phyloP scores from a whole-genome alignment of 768 basidiomycete species.

The Panus rudis region DNA sequence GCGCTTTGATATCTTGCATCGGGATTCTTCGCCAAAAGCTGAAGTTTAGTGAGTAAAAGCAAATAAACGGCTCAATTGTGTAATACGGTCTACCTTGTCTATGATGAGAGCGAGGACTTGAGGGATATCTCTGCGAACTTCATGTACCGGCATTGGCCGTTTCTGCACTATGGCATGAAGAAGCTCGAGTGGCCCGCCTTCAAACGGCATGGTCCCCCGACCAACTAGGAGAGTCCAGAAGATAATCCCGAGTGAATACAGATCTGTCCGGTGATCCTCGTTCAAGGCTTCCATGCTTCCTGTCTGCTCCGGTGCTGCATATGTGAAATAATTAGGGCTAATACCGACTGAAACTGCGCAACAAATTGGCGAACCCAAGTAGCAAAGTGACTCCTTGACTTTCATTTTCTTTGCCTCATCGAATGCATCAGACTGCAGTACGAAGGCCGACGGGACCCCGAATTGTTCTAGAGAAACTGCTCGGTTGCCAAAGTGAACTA shows the following conservation, averaged over 20 bases:
- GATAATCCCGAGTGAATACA: conserved; percentile 66
- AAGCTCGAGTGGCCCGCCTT: conserved; percentile 46
- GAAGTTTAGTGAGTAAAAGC: too few relatives aligned
- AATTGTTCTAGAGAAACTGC: conserved; percentile 64
- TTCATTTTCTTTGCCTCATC: conserved; percentile 60
- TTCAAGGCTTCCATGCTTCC: conserved; percentile 65
- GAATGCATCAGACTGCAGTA: conserved; percentile 41
- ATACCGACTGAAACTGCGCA: neutral
- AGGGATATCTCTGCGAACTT: conserved; percentile 65
- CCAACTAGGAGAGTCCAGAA: conserved; percentile 76
- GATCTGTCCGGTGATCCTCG: conserved; percentile 68
- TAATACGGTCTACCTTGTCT: conserved; percentile 46
- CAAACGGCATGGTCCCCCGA: conserved; percentile 36
- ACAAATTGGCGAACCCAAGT: conserved; percentile 31
- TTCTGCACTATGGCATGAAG: conserved; percentile 68
- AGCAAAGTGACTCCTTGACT: conserved; percentile 70
- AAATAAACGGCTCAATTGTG: too few relatives aligned
- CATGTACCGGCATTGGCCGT: conserved; percentile 68
- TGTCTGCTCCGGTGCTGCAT: conserved; percentile 61
- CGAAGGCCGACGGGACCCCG: conserved; percentile 65
- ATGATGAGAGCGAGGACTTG: conserved; percentile 65
- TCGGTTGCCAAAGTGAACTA: conserved; percentile 72
- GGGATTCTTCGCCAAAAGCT: conserved; percentile 65
- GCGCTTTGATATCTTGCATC: conserved; percentile 68
- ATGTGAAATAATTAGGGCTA: neutral